A percentile compares a stretch with the other conserved stretches of the same genome.
These are phyloP conservation scores for Daldinia decipiens DNA, from an alignment of 495 filamentous ascomycete genomes.

Conservation along the genomic window DNA sequence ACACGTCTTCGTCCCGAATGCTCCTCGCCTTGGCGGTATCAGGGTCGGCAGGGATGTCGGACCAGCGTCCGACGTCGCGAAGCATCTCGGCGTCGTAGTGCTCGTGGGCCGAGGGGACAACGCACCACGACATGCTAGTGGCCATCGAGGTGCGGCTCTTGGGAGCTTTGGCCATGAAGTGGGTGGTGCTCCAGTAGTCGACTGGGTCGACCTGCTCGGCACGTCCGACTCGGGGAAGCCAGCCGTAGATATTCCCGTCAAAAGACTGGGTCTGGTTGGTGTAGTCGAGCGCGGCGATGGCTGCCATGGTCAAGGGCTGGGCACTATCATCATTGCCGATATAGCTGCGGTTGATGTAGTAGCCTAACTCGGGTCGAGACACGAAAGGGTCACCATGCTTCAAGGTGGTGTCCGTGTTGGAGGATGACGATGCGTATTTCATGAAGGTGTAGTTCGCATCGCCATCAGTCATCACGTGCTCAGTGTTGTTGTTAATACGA, in stretches of 20 bases:
- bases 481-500: not conserved
- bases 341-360: slow-evolving; percentile 26
- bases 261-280: slow-evolving; percentile 5
- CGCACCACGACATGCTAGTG: slow-evolving; percentile 16
- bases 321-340: not conserved
- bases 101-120: slow-evolving; percentile 5
- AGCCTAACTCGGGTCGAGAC: slow-evolving; percentile 6
- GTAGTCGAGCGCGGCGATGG: slow-evolving; percentile 29
- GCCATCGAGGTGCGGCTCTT: slow-evolving; percentile 16
- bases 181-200: slow-evolving; percentile 18
- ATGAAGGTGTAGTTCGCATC: not conserved
- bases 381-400: slow-evolving; percentile 10
- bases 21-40: slow-evolving; percentile 3
- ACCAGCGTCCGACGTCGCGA: slow-evolving; percentile 21
- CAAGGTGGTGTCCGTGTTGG: slow-evolving; percentile 18
- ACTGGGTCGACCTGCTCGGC: not conserved
- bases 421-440: slow-evolving; percentile 15
- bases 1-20: slow-evolving; percentile 31
- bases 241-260: slow-evolving; percentile 25
- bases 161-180: slow-evolving; percentile 8
- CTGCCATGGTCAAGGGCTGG: slow-evolving; percentile 24
- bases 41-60: slow-evolving; percentile 25
- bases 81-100: slow-evolving; percentile 13
- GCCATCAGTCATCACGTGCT: not conserved
- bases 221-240: slow-evolving; percentile 21